These are phyloP conservation scores for Monilinia fructicola DNA, from an alignment of 2,329 filamentous ascomycete species.

Conservation along the genomic window DNA sequence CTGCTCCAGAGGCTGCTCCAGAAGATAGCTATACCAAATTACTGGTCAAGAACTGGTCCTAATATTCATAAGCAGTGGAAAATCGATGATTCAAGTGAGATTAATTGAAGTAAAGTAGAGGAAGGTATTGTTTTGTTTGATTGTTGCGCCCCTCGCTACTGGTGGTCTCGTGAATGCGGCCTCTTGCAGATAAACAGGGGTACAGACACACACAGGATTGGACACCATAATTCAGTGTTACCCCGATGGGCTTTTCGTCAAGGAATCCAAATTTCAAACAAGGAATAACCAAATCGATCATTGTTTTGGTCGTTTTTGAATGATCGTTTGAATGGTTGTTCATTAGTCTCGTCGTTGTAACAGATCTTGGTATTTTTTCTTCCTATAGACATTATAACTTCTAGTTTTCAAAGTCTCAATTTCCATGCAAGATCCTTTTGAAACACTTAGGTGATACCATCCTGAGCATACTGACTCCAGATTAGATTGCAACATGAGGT, in stretches of 20 bases:
- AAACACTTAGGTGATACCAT: too few relatives aligned
- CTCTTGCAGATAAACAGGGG: constrained; percentile 8
- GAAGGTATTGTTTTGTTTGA: neutral
- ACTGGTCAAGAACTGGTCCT: neutral
- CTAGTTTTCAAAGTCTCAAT: neutral
- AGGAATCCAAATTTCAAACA: neutral
- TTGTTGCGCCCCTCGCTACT: neutral
- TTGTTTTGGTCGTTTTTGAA: neutral
- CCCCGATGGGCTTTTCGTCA: neutral
- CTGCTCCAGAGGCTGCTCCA: neutral
- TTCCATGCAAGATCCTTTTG: neutral
- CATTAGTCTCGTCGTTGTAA: neutral
- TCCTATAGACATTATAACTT: neutral
- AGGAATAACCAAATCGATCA: neutral
- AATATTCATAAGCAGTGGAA: neutral
- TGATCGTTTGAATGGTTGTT: neutral
- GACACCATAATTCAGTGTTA: neutral
- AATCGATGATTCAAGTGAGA: neutral
- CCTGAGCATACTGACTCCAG: neutral
- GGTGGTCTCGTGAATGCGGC: neutral
- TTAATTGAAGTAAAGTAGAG: neutral
- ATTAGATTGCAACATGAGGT: neutral
- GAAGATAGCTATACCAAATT: too few relatives aligned
- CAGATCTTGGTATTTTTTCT: neutral
- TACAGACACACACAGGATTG: neutral